Evolutionary conservation across 495 filamentous ascomycete genomes (phyloP), one percentile per base, ranked within the genome.

Genomic region (Trichocladium antarcticum): DNA sequence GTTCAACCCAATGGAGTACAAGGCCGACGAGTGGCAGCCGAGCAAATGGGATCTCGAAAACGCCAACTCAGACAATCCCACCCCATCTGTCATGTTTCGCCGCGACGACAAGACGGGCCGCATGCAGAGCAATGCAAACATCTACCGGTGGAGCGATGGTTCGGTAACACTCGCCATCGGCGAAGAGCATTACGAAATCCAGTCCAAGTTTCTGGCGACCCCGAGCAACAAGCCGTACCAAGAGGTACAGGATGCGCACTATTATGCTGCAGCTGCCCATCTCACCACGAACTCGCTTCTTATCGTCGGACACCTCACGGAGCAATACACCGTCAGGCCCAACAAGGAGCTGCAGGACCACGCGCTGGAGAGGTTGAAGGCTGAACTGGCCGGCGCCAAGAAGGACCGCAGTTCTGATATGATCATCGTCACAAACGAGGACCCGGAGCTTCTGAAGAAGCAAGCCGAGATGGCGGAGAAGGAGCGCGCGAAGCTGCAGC

Each of bases 111-210:
- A 62, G 20, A 72, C 68, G 0, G 65, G 65, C 44, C 62, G 75
- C 31, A 67, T 87, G 10, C 77, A 84, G 57, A 89, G 84, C 31
- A 92, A 92, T 61, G 76, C 86, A 6, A 78, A 83, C 38, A 69
- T 90, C 22, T 77, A 87, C 47, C 78, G 75, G 50, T 94, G 87
- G 87, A 84, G 83, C 50, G 87, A 94, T 57, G 87, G 87, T 32
- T 88, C 84, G 6, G 64, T 88, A 22, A 94, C 89, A 14, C 71
- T 96, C 9, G 79, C 77, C 0, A 60, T 79, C 37, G 84, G 89
- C 8, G 72, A 73, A 42, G 81, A 84, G 53, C 87, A 94, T 56
- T 94, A 87, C 68, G 80, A 84, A 54, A 78, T 94, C 34, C 70
- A 80, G 47, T 77, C 76, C 53, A 90, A 89, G 67, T 63, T 74